Conservation (phyloP, 306 rosid genomes). For the Senna tora region DNA sequence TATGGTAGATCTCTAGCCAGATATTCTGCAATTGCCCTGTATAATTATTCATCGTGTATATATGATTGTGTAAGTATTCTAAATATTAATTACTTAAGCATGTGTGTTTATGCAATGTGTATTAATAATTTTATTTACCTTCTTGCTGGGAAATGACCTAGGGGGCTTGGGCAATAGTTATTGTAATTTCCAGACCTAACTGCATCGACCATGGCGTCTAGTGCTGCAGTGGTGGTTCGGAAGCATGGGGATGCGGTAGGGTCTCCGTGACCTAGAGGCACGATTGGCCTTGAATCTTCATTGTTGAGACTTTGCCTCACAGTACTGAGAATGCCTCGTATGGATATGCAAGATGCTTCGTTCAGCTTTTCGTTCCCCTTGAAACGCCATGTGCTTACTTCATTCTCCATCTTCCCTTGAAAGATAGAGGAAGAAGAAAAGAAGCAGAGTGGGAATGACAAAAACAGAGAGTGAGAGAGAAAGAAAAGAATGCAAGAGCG, state of each 20-base stretch:
- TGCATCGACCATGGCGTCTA: conserved; percentile 44
- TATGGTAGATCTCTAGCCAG: conserved; percentile 41
- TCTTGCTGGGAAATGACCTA: no score
- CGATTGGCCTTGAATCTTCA: conserved; percentile 17
- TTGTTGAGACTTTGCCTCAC: conserved; percentile 17
- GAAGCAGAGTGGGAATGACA: no score
- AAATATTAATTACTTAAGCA: no score
- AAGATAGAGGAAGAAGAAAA: no score
- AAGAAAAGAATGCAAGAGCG: no score
- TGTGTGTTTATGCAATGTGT: no score
- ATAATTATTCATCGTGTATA: no score
- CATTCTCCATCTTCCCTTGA: no score
- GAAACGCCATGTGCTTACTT: conserved; percentile 6
- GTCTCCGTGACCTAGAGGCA: conserved; percentile 47
- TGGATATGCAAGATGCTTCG: not conserved
- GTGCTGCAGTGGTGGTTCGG: conserved; percentile 26
- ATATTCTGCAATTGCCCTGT: conserved; percentile 50
- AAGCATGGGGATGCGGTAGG: conserved; percentile 42
- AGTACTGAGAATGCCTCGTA: conserved; percentile 20
- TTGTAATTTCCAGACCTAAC: conserved; percentile 38
- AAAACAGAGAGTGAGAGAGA: no score
- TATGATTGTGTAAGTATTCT: no score
- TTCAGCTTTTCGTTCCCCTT: not conserved
- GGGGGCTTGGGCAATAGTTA: conserved; percentile 14
- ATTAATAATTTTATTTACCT: no score